A percentile compares a stretch with the other conserved stretches of the same genome.
These are phyloP conservation scores for Cyclocybe cylindracea DNA, from an alignment of 768 basidiomycete species.

Conservation along the genomic window DNA sequence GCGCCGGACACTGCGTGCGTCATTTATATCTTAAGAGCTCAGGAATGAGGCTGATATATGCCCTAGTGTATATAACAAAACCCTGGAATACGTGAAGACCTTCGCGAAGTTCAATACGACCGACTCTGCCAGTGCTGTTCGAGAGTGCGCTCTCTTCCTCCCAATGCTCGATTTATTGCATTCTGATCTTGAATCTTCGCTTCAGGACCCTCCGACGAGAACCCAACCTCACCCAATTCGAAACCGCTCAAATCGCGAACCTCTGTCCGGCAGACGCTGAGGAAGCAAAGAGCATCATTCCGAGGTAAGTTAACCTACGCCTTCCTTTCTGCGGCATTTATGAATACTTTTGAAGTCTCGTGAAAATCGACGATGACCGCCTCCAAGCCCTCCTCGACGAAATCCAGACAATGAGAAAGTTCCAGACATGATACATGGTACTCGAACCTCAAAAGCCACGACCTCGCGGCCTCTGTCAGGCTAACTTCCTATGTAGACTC, in stretches of 20 bases:
- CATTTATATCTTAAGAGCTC: neutral
- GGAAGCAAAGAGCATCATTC: conserved; percentile 89
- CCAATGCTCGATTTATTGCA: neutral
- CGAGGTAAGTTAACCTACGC: conserved; percentile 54
- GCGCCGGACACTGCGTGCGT: conserved; percentile 85
- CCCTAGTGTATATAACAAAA: conserved; percentile 87
- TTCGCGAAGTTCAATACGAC: conserved; percentile 90
- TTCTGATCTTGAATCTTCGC: neutral
- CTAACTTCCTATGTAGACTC: neutral
- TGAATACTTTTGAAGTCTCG: conserved; percentile 50
- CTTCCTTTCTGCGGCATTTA: neutral
- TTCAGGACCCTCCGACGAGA: conserved; percentile 79
- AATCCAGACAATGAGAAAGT: conserved; percentile 89
- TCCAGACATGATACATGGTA: conserved; percentile 73
- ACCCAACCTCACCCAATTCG: conserved; percentile 81
- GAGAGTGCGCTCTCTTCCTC: conserved; percentile 63
- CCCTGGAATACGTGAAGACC: conserved; percentile 87
- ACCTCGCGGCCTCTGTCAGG: neutral
- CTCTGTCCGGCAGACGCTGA: conserved; percentile 86
- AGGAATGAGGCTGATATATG: neutral
- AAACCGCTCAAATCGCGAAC: conserved; percentile 92
- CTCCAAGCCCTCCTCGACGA: conserved; percentile 82
- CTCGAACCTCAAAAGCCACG: neutral
- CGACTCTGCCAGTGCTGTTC: conserved; percentile 81
- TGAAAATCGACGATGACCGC: conserved; percentile 86